Percentiles rank a stretch among this genome's conserved stretches.
These are phyloP conservation scores for Akanthomyces uredinophilus DNA, from an alignment of 2,329 filamentous ascomycete genomes.

Conservation along the genomic window DNA sequence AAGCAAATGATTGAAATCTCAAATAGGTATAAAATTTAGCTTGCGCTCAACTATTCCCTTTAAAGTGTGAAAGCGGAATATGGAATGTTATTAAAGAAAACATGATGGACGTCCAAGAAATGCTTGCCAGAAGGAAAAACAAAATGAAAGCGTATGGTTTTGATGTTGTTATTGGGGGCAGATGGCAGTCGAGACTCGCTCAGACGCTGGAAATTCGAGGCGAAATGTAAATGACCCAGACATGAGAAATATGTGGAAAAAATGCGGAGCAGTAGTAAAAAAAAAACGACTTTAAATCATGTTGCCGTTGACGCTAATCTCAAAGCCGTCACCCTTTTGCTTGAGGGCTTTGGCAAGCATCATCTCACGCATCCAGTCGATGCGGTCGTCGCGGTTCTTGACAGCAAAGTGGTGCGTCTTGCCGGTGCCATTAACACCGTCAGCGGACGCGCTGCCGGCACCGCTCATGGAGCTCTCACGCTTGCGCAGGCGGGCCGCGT, in stretches of 20 bases:
- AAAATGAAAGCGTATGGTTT: conserved; percentile 13
- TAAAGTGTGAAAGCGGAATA: not conserved
- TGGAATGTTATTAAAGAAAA: conserved; percentile 7
- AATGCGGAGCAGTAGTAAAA: not conserved
- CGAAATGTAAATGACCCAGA: not conserved
- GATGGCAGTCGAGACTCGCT: not conserved
- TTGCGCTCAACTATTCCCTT: conserved; percentile 5
- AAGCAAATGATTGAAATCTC: conserved; percentile 10
- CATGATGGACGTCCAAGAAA: not conserved
- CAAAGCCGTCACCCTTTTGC: conserved; percentile 78
- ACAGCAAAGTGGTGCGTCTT: conserved; percentile 96
- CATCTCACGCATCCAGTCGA: conserved; percentile 94
- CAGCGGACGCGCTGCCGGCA: conserved; percentile 26
- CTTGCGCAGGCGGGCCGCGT: conserved; percentile 49
- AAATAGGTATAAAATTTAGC: conserved; percentile 13
- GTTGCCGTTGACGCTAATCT: conserved; percentile 76
- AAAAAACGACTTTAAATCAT: conserved; percentile 50
- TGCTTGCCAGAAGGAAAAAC: conserved; percentile 1
- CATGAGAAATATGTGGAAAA: conserved; percentile 14
- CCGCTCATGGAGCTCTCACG: conserved; percentile 44
- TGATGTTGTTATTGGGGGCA: conserved; percentile 4
- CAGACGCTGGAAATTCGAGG: not conserved
- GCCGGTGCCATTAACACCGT: conserved; percentile 55
- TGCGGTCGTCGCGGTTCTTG: conserved; percentile 77
- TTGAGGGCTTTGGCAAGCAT: conserved; percentile 86